Conservation (phyloP, 2,329 filamentous ascomycete genomes). For the Claviceps capensis region DNA sequence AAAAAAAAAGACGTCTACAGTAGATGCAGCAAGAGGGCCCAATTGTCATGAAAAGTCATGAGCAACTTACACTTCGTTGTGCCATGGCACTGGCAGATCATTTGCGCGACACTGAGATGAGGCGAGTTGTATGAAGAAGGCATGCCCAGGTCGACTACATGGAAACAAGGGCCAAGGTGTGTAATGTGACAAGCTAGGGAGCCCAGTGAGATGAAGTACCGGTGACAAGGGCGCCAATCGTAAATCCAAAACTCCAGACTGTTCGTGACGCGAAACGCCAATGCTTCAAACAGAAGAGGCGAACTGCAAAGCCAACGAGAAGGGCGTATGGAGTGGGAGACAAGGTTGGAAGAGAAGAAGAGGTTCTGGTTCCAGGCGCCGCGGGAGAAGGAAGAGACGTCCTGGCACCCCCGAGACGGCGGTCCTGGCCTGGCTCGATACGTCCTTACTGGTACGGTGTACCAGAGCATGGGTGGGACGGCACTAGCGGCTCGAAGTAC, state of each 20-base stretch:
- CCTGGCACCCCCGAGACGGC: conserved; percentile 19
- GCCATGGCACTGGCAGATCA: conserved; percentile 24
- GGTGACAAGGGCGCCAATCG: not conserved
- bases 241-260: not conserved
- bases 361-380: conserved; percentile 21
- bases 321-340: conserved; percentile 16
- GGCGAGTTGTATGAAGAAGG: conserved; percentile 15
- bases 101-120: conserved; percentile 21
- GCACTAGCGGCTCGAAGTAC: conserved; percentile 17
- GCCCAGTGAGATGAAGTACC: not conserved
- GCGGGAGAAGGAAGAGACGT: conserved; percentile 25
- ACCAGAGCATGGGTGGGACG: conserved; percentile 22
- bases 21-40: too few species aligned
- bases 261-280: not conserved
- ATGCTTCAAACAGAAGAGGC: not conserved
- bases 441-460: conserved; percentile 16
- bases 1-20: not conserved
- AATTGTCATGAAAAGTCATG: not conserved
- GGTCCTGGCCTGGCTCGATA: conserved; percentile 19
- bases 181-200: not conserved
- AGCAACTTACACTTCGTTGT: conserved; percentile 23
- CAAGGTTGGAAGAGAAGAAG: conserved; percentile 20
- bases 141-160: conserved; percentile 12
- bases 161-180: conserved; percentile 6
- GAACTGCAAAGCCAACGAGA: conserved; percentile 11